These are phyloP conservation scores for Nicotiana sylvestris DNA, from an alignment of 257 asterid species.

Conservation along the genomic window DNA sequence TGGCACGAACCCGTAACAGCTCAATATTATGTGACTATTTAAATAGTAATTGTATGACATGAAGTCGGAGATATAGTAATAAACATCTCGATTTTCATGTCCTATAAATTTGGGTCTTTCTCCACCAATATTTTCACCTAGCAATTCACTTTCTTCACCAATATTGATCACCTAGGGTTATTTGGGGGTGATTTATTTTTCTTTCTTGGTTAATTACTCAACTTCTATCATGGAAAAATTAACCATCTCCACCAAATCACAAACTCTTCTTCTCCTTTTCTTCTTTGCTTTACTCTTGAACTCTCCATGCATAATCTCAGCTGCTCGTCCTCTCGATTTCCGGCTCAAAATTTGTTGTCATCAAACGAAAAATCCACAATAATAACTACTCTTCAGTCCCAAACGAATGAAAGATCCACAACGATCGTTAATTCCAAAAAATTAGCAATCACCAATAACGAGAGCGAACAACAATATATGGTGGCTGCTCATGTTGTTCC, in stretches of 20 bases:
- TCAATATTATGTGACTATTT: no score
- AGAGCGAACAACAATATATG: background rate
- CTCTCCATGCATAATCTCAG: background rate
- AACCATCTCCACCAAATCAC: background rate
- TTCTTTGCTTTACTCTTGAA: background rate
- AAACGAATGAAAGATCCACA: background rate
- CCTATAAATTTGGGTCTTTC: no score
- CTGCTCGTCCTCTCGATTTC: background rate
- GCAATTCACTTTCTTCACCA: no score
- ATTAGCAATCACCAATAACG: background rate
- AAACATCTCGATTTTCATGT: no score
- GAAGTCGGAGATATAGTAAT: no score
- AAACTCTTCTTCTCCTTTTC: background rate
- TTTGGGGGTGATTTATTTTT: background rate
- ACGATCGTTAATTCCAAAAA: background rate
- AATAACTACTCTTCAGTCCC: no score
- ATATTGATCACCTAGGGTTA: background rate
- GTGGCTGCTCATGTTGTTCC: background rate
- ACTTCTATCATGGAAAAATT: background rate
- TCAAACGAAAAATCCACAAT: no score
- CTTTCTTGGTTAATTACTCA: background rate
- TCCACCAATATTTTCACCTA: no score
- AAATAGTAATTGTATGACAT: no score
- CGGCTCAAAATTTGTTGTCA: background rate
- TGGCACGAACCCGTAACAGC: no score